Evolutionary conservation across 2,329 filamentous ascomycete genomes (phyloP).

Genomic region (Colletotrichum australisinense): DNA sequence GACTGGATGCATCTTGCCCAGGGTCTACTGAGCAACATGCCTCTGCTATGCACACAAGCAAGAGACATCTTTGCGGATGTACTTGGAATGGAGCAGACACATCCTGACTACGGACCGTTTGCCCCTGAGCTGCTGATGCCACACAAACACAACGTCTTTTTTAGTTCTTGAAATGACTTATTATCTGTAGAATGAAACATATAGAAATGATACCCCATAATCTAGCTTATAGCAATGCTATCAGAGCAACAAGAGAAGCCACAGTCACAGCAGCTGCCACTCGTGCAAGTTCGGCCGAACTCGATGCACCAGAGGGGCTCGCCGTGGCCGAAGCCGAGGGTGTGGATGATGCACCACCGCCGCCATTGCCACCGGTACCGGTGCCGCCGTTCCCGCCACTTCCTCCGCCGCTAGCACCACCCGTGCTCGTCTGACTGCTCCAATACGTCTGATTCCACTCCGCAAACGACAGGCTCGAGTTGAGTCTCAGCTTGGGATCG

Average conservation of each 20-base stretch:
- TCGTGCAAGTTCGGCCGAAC: neutral
- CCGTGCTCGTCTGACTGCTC: slow-evolving; percentile 4
- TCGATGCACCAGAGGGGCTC: neutral
- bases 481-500: slow-evolving; percentile 36
- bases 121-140: slow-evolving; percentile 18
- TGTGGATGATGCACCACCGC: neutral
- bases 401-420: neutral
- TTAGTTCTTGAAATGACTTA: neutral
- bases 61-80: slow-evolving; percentile 16
- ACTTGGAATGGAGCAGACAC: neutral
- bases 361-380: neutral
- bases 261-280: slow-evolving; percentile 8
- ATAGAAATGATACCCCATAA: neutral
- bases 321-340: neutral
- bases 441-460: slow-evolving; percentile 40
- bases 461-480: slow-evolving; percentile 38
- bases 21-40: slow-evolving; percentile 27
- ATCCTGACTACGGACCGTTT: slow-evolving; percentile 8
- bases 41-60: neutral
- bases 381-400: neutral
- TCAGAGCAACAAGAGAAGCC: slow-evolving; percentile 9
- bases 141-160: slow-evolving; percentile 11
- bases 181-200: neutral
- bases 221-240: neutral
- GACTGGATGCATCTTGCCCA: slow-evolving; percentile 30